phyloP scores from a whole-genome alignment of 2,329 filamentous ascomycete genomes.

The Acrocalymma vagum region DNA sequence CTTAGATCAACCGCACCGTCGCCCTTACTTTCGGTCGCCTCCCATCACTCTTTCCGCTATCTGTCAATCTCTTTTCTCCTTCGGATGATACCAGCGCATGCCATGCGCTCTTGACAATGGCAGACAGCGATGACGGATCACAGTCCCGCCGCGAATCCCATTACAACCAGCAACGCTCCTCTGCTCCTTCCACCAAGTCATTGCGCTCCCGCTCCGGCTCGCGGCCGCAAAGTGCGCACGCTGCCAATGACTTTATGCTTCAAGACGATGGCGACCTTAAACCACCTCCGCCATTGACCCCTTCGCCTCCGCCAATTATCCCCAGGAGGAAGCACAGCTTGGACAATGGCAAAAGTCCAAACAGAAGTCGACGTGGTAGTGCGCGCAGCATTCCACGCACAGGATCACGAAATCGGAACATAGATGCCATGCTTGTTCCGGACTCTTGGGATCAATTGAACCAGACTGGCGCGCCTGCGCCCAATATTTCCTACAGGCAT shows the following conservation, averaged over 20 bases:
- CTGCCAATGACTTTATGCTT: constrained; percentile 27
- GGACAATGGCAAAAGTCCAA: constrained; percentile 12
- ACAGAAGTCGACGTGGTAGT: constrained; percentile 8
- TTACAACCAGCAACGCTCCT: constrained; percentile 47
- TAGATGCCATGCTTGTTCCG: constrained; percentile 17
- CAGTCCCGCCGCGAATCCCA: constrained; percentile 34
- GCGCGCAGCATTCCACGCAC: constrained; percentile 9
- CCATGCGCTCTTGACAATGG: constrained; percentile 21
- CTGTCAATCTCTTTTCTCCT: no score
- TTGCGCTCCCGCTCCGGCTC: constrained; percentile 21
- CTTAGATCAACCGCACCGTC: neutral
- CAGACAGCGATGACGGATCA: constrained; percentile 33
- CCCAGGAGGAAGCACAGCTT: constrained; percentile 18
- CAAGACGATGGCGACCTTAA: constrained; percentile 19
- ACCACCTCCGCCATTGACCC: constrained; percentile 9
- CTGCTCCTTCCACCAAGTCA: constrained; percentile 26
- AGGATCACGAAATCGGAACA: constrained; percentile 18
- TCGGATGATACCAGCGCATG: no score
- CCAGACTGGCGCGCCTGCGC: constrained; percentile 22
- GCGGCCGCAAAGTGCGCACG: constrained; percentile 18
- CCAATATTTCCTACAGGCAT: constrained; percentile 21
- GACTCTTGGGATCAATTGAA: constrained; percentile 35
- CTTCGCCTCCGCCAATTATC: constrained; percentile 22
- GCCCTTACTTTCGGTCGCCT: neutral
- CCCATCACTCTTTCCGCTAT: no score